Conservation (phyloP, 306 rosid species). For the Quercus alba region DNA sequence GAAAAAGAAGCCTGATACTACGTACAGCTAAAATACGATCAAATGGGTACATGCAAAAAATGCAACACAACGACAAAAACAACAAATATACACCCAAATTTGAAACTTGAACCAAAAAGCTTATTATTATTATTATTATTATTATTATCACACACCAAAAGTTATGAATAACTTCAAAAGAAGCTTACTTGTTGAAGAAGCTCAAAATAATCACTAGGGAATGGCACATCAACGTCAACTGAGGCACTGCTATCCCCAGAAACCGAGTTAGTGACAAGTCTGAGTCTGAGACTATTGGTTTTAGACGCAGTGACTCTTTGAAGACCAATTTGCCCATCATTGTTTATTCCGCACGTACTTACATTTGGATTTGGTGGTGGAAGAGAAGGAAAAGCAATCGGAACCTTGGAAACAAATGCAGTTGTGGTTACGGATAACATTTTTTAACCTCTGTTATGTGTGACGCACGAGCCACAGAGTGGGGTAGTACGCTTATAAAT, state of each 20-base stretch:
- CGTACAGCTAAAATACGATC: background rate
- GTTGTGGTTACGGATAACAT: constrained; percentile 40
- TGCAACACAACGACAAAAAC: background rate
- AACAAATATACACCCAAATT: background rate
- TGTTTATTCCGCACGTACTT: constrained; percentile 1
- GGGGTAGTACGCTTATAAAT: background rate
- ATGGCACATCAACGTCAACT: constrained; percentile 46
- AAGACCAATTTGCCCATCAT: constrained; percentile 21
- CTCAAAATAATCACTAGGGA: constrained; percentile 73
- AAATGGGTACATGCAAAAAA: background rate
- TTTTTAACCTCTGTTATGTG: background rate
- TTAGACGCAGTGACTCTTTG: constrained; percentile 11
- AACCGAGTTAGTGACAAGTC: constrained; percentile 33
- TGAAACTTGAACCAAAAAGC: background rate
- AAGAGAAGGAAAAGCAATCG: constrained; percentile 37
- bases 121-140: background rate
- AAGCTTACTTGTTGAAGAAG: constrained; percentile 75
- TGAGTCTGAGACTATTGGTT: constrained; percentile 10
- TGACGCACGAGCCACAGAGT: background rate
- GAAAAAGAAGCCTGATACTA: background rate
- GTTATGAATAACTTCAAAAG: background rate
- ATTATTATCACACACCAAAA: background rate
- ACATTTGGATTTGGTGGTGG: constrained; percentile 31
- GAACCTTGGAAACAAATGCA: constrained; percentile 27
- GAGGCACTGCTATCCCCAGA: constrained; percentile 43